phyloP scores from a whole-genome alignment of 139 green algal genomes.

The Ettlia oleoabundans region DNA sequence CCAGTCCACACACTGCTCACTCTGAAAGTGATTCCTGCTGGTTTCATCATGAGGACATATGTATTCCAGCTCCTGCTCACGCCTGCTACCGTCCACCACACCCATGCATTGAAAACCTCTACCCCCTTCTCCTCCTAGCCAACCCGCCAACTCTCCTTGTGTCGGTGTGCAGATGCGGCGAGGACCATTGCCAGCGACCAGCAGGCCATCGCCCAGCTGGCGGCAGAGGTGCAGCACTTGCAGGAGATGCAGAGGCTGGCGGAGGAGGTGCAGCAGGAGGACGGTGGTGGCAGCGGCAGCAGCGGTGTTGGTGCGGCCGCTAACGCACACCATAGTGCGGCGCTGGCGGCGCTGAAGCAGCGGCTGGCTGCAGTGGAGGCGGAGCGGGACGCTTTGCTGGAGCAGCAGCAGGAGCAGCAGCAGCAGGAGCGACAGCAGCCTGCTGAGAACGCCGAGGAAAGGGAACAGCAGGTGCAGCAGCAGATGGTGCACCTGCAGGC shows the following conservation, averaged over 20 bases:
- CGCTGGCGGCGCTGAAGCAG: background rate
- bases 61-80: no score
- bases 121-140: no score
- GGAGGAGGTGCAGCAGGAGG: background rate
- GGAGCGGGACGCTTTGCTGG: background rate
- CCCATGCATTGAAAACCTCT: no score
- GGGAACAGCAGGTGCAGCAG: background rate
- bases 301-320: background rate
- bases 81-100: no score
- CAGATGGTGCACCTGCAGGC: constrained; percentile 21
- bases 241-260: constrained; percentile 5
- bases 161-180: constrained; percentile 17
- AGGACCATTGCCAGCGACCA: constrained; percentile 23
- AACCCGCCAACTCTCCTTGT: background rate
- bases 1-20: no score
- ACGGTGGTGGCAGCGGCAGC: background rate
- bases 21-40: no score
- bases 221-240: constrained; percentile 6
- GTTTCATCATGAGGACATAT: no score
- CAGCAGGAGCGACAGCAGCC: background rate
- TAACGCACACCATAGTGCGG: no score
- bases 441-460: background rate
- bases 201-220: constrained; percentile 32
- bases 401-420: constrained; percentile 8
- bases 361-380: background rate